A percentile compares a stretch with the other conserved stretches of the same genome.
Evolutionary conservation across 257 asterid species (phyloP).

Genomic region (Orobanche coerulescens): DNA sequence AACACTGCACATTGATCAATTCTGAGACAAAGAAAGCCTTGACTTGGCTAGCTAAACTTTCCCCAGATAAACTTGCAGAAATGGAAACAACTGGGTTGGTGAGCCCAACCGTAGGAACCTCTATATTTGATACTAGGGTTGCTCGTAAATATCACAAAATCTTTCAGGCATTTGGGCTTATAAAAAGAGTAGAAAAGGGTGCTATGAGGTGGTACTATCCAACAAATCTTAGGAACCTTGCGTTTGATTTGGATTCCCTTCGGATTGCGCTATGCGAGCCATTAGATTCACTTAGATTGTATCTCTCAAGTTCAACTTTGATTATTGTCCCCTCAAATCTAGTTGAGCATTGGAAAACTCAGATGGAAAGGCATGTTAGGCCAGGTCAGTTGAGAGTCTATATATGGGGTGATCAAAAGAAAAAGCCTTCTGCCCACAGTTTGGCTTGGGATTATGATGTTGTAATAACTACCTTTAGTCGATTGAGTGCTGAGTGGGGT

Average conservation of each 20-base stretch:
- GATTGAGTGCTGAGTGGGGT: constrained; percentile 93
- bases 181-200: constrained; percentile 52
- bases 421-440: constrained; percentile 64
- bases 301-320: constrained; percentile 81
- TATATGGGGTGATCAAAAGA: constrained; percentile 80
- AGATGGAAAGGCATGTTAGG: constrained; percentile 73
- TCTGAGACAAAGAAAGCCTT: constrained; percentile 69
- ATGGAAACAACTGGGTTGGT: constrained; percentile 87
- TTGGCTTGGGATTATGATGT: constrained; percentile 96
- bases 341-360: constrained; percentile 91
- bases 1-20: constrained; percentile 45
- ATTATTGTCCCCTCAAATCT: constrained; percentile 87
- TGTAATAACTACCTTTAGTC: constrained; percentile 88
- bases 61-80: constrained; percentile 59
- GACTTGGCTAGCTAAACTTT: constrained; percentile 85
- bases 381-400: constrained; percentile 76
- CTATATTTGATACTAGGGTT: constrained; percentile 44
- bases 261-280: constrained; percentile 86
- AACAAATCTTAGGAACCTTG: constrained; percentile 50
- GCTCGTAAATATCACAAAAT: constrained; percentile 59
- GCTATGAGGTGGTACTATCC: constrained; percentile 83
- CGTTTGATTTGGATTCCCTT: constrained; percentile 84
- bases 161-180: constrained; percentile 86
- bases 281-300: constrained; percentile 61
- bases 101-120: constrained; percentile 59